phyloP scores from a whole-genome alignment of 164 flowering plant species.

The Nelumbo lutea region DNA sequence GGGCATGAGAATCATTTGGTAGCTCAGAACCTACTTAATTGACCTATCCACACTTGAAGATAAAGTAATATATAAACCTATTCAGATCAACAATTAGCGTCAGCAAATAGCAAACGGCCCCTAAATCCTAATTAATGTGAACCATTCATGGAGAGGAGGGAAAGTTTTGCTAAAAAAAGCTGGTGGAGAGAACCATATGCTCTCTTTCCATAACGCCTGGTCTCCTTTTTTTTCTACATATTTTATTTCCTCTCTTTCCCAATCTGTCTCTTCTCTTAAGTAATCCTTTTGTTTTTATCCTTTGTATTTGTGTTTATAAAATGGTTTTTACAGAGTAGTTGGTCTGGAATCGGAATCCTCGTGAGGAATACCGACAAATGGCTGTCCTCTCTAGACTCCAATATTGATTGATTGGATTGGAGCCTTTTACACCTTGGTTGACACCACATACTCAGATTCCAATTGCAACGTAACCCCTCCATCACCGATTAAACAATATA shows the following conservation, averaged over 20 bases:
- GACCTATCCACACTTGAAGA: too few relatives aligned
- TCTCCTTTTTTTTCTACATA: not conserved
- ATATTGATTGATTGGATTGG: too few relatives aligned
- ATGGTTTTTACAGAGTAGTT: too few relatives aligned
- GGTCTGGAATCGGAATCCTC: not conserved
- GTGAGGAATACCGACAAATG: not conserved
- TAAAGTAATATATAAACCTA: too few relatives aligned
- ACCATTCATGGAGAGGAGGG: not conserved
- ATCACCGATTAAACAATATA: too few relatives aligned
- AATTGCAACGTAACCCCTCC: not conserved
- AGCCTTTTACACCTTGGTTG: too few relatives aligned
- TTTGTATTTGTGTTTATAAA: too few relatives aligned
- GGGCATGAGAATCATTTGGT: too few relatives aligned
- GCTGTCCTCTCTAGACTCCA: not conserved
- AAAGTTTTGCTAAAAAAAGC: constrained; percentile 7
- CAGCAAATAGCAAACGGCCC: not conserved
- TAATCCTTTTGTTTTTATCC: too few relatives aligned
- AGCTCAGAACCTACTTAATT: too few relatives aligned
- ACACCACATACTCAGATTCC: not conserved
- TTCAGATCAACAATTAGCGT: not conserved
- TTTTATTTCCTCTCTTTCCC: not conserved
- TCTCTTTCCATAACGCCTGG: constrained; percentile 20
- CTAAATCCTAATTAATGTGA: not conserved
- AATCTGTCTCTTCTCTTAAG: not conserved
- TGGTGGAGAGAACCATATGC: constrained; percentile 23